Percentiles rank a stretch among this genome's conserved stretches.
phyloP scores from a whole-genome alignment of 352 stramenopile species.

The Globisporangium iwayamae region DNA sequence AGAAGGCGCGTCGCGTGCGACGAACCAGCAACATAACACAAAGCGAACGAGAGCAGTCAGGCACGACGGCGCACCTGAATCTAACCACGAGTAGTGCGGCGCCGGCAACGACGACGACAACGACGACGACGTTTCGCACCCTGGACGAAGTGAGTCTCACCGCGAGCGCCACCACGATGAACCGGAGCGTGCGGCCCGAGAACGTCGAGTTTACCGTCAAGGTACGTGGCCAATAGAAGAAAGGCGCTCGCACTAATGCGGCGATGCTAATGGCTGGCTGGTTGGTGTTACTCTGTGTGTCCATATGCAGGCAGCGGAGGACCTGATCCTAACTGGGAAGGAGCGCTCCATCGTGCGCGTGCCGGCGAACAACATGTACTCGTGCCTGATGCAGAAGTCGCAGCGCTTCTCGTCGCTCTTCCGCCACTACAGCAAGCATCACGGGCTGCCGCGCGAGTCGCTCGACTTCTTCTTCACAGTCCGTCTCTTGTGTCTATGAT shows the following conservation, averaged over 20 bases:
- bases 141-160: conserved; percentile 17
- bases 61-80: conserved; percentile 17
- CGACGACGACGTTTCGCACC: conserved; percentile 8
- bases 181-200: conserved; percentile 81
- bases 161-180: conserved; percentile 37
- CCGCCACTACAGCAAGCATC: conserved; percentile 98
- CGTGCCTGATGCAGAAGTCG: conserved; percentile 98
- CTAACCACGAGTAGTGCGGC: conserved; percentile 11
- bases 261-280: conserved; percentile 40
- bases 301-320: conserved; percentile 53
- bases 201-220: conserved; percentile 97
- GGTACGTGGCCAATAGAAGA: conserved; percentile 31
- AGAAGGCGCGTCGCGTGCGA: background rate
- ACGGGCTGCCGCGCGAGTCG: conserved; percentile 94
- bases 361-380: conserved; percentile 86
- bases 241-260: background rate
- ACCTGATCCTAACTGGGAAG: conserved; percentile 72
- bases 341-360: conserved; percentile 84
- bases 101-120: conserved; percentile 5
- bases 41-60: background rate
- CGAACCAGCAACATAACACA: background rate
- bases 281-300: conserved; percentile 5
- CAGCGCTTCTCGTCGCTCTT: conserved; percentile 98
- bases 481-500: background rate
- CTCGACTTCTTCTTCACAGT: conserved; percentile 98